Evolutionary conservation across 352 stramenopile species (phyloP), one percentile per base, ranked within the genome.

Genomic region (Blastocystis sp.): DNA sequence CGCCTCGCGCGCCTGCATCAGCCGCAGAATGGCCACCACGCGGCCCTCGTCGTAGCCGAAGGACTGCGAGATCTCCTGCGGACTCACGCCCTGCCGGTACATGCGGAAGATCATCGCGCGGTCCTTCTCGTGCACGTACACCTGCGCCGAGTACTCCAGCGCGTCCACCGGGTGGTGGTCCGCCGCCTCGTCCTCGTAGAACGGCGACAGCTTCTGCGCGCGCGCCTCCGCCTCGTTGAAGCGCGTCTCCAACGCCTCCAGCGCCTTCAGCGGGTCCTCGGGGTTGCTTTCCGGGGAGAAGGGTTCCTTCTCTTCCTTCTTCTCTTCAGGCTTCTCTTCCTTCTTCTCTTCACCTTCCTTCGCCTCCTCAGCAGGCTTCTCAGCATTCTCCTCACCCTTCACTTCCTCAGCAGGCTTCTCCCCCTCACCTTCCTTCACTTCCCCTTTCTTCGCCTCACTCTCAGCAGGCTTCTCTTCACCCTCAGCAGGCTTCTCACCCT

Each of bases 91-190:
- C n/a, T 60, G n/a, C 66, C 60, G 2, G 38, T 77, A 77, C 66
- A 77, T 59, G n/a, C 38, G 38, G 38, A 60, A 57, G 9, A 77
- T 77, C 40, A 77, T 61, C 38, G 54, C 9, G 17, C 66, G 66
- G 52, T 77, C 66, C 66, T 57, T 77, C 42, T 77, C 66, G 52
- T 77, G 66, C 42, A 77, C 66, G 52, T 77, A 77, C 3, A 77
- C 66, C 40, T 77, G 66, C n/a, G 54, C 66, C n/a, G 66, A 54
- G 34, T 77, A 57, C 66, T 77, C 66, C 38, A 77, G 19, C 40
- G 66, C 66, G 52, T 77, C 66, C 52, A 77, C 66, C 3, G 60
- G 4, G 38, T 77, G 66, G 10, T 43, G 17, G 17, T 43, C 38
- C 3, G 34, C 14, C 7, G 34, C 34, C 3, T 59, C 2, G n/a